A percentile compares a stretch with the other conserved stretches of the same genome.
Evolutionary conservation across 495 filamentous ascomycete species (phyloP).

Genomic region (Penicillium salamii): DNA sequence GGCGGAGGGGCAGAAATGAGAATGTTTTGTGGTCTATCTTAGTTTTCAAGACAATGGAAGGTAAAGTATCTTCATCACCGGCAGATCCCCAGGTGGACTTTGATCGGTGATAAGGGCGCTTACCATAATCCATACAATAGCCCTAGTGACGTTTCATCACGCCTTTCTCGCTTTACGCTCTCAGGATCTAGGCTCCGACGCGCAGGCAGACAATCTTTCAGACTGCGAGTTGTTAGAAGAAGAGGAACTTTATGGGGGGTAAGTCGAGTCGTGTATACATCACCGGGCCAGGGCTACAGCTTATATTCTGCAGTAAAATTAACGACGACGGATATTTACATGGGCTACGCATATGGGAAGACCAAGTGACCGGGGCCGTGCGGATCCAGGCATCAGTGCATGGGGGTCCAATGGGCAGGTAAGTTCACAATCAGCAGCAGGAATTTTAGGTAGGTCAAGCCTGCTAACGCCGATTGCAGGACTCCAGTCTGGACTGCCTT

Average conservation of each 20-base stretch:
- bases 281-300: neutral
- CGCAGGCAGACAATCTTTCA: slow-evolving; percentile 41
- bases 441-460: neutral
- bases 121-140: slow-evolving; percentile 27
- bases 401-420: slow-evolving; percentile 41
- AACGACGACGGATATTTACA: slow-evolving; percentile 68
- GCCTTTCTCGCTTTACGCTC: slow-evolving; percentile 72
- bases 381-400: slow-evolving; percentile 53
- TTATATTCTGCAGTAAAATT: slow-evolving; percentile 55
- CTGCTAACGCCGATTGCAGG: slow-evolving; percentile 16
- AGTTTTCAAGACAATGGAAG: slow-evolving; percentile 56
- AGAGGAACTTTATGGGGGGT: slow-evolving; percentile 69
- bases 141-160: slow-evolving; percentile 76
- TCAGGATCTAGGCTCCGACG: slow-evolving; percentile 53
- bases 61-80: too few species aligned
- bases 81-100: too few species aligned
- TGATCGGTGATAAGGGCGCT: neutral
- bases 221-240: slow-evolving; percentile 65
- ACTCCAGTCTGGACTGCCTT: slow-evolving; percentile 76
- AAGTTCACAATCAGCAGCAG: slow-evolving; percentile 4
- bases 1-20: slow-evolving; percentile 38
- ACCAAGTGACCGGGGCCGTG: slow-evolving; percentile 59
- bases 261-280: slow-evolving; percentile 16
- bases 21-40: slow-evolving; percentile 55
- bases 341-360: slow-evolving; percentile 68